Base-by-base conservation (phyloP, 164 flowering plant species). In the Chimonanthus salicifolius region DNA sequence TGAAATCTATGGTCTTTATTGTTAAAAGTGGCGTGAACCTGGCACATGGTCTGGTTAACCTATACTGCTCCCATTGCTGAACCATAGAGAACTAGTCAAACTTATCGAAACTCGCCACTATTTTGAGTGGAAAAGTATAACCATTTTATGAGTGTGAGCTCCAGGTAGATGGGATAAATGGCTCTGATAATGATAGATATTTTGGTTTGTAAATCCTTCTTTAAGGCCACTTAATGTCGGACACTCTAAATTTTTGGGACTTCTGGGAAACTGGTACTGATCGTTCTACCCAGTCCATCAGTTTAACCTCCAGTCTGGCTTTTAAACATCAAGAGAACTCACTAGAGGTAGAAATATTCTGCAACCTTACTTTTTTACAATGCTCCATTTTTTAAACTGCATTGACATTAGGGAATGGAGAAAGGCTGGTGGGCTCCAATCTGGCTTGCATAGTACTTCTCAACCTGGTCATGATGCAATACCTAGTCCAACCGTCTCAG, bases 361-460 rank as follows among this genome's bases (percentile, higher is more conserved):
- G 66, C 49, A 33, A 10, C 16, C 47, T 43, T 66, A 66, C 44
- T 3, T 66, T 62, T 54, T 54, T 50, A 72, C 63, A 16, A n/a
- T 13, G 16, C 8, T 51, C 11, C 73, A 74, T 11, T 65, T 1
- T 54, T 13, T 63, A 69, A 63, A 16, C 15, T 60, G 13, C 67
- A 72, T 74, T 83, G 66, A 43, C 48, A 46, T 21, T 78, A 94
- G 98, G 86, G 97, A 92, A 77, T 92, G 98, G 98, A 90, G 97
- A 75, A 81, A 88, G 79, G 74, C 83, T 47, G 88, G 89, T 76
- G 90, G 91, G 45, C 74, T 72, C 72, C 91, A 88, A 82, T 58
- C 80, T 74, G 81, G 85, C 18, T 77, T 87, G 79, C 85, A 65
- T 51, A 76, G 73, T 72, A 18, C 84, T 45, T 68, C 87, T 77